Evolutionary conservation across 2,329 filamentous ascomycete species (phyloP), one percentile per base, ranked within the genome.

Genomic region (Aspergillus caelatus): DNA sequence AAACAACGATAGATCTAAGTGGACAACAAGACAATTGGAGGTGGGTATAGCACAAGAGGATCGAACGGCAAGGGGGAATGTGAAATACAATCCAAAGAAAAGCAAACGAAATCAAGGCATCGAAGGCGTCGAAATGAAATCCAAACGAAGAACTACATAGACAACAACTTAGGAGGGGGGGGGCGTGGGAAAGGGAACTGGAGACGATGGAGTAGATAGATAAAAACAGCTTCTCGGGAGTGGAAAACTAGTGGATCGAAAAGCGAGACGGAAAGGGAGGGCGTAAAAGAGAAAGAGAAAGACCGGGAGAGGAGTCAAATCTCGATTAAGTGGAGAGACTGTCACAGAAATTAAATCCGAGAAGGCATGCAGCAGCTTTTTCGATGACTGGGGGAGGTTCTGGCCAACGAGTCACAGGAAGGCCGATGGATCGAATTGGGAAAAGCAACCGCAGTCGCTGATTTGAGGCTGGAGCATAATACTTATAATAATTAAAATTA

Each of bases 271-370:
- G 59, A 52, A 60, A 41, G 52, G 64, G 57, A 56, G 58, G 50
- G 48, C 36, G 60, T 26, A 48, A 46, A 66, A 57, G 61, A 64
- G 65, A 56, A 45, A 65, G 60, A 54, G 57, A 64, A 58, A 63
- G 60, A 62, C 30, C 34, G 16, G 34, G 43, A 56, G 52, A 34
- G 41, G 54, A 58, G 54, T 28, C 39, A 63, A 58, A 34, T 67
- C 61, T 65, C 50, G 56, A 64, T 55, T 55, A 57, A 66, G 61
- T 63, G 67, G 60, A 65, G 63, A 61, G 62, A 61, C 63, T 66
- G 62, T 67, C 67, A 66, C 60, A 62, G 62, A 63, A 65, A 65
- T 67, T 66, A 67, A 69, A 62, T 61, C 64, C 64, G 58, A 48
- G 45, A 63, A 53, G 61, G 61, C 62, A 60, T 68, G 65, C 64